phyloP scores from a whole-genome alignment of 176 grass and related monocot genomes.

The Cymbopogon citratus region DNA sequence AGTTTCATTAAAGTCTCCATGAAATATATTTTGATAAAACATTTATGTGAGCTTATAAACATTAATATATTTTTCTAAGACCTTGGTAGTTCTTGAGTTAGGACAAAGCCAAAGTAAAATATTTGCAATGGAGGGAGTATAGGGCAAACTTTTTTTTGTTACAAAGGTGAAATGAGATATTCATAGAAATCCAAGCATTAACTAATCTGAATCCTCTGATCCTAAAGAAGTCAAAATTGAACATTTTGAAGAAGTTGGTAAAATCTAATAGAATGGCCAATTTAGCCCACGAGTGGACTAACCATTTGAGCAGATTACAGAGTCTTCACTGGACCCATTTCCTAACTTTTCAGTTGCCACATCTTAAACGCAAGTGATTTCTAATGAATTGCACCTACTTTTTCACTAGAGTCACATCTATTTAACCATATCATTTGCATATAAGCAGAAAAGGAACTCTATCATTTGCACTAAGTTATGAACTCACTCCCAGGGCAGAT shows the following conservation, averaged over 20 bases:
- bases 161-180: background rate
- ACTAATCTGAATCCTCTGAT: background rate
- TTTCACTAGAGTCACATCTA: background rate
- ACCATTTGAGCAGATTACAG: background rate
- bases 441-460: background rate
- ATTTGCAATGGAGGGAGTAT: background rate
- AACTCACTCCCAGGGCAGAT: slow-evolving; percentile 80
- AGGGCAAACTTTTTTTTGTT: background rate
- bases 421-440: background rate
- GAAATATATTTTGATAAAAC: background rate
- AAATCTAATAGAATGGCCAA: background rate
- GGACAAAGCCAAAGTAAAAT: background rate
- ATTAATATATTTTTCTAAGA: background rate
- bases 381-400: background rate
- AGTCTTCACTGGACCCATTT: background rate
- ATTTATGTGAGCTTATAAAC: background rate
- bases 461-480: background rate
- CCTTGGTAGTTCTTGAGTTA: background rate
- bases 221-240: background rate
- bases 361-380: background rate
- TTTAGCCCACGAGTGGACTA: background rate
- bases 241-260: background rate
- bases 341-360: background rate
- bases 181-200: background rate
- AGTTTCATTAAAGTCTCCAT: background rate